These are phyloP conservation scores for Bonia amplexicaulis DNA, from an alignment of 176 grass and related monocot species.

Conservation along the genomic window DNA sequence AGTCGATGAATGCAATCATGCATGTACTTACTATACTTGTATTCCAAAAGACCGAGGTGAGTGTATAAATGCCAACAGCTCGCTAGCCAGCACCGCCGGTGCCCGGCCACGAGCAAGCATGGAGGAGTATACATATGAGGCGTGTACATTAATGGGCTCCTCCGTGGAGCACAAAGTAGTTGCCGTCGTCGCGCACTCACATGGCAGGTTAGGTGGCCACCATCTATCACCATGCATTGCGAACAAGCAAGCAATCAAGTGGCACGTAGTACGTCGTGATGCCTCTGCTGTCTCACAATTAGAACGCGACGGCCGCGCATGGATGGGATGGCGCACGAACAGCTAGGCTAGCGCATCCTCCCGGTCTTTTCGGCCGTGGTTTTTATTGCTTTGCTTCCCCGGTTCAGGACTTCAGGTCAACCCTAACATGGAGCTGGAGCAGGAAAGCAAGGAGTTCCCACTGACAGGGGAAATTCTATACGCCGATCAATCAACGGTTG, in stretches of 20 bases:
- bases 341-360: not conserved
- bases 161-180: not conserved
- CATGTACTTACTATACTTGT: not conserved
- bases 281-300: not conserved
- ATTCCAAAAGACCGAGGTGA: not conserved
- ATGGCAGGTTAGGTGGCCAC: constrained; percentile 22
- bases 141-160: constrained; percentile 1
- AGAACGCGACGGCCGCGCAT: not conserved
- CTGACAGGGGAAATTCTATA: too few relatives aligned
- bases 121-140: not conserved
- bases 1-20: not conserved
- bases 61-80: not conserved
- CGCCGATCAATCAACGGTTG: not conserved
- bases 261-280: not conserved
- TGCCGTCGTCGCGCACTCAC: not conserved
- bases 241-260: not conserved
- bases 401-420: not conserved
- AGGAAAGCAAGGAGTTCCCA: not conserved
- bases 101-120: not conserved
- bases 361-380: not conserved
- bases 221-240: not conserved
- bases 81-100: not conserved
- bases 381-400: not conserved
- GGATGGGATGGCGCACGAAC: not conserved
- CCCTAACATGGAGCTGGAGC: not conserved